Evolutionary conservation across 352 stramenopile genomes (phyloP).

Genomic region (Phytopythium boreale): DNA sequence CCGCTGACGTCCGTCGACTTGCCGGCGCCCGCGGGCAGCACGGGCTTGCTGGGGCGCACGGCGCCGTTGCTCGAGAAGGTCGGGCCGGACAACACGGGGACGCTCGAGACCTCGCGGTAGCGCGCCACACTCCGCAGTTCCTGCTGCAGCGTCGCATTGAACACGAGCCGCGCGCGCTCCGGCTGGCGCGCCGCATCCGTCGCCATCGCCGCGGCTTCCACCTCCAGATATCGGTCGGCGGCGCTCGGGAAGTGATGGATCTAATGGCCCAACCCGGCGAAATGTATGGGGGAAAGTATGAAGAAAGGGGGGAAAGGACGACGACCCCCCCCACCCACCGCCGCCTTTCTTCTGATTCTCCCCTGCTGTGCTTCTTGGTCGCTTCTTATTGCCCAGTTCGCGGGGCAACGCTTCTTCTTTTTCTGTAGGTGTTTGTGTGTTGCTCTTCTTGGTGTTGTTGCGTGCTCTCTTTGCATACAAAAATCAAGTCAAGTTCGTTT

Average conservation of each 20-base stretch:
- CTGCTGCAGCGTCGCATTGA: slow-evolving; percentile 73
- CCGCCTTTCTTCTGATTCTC: slow-evolving; percentile 1
- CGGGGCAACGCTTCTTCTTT: no score
- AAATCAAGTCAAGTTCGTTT: not conserved
- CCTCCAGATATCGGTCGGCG: not conserved
- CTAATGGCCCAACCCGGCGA: not conserved
- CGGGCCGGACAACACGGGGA: slow-evolving; percentile 18
- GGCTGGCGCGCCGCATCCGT: slow-evolving; percentile 42
- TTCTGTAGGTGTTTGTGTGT: no score
- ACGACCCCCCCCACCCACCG: not conserved
- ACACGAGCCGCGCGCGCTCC: slow-evolving; percentile 57
- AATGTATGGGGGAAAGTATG: not conserved
- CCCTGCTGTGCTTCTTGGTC: not conserved
- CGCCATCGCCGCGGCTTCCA: slow-evolving; percentile 17
- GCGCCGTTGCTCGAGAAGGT: slow-evolving; percentile 46
- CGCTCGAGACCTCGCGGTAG: slow-evolving; percentile 44
- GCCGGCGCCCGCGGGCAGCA: slow-evolving; percentile 28
- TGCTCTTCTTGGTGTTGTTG: not conserved
- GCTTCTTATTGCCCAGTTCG: no score
- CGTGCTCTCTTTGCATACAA: not conserved
- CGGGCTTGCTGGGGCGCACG: slow-evolving; percentile 30
- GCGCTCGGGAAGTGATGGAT: not conserved
- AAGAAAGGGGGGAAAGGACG: not conserved
- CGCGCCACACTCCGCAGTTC: slow-evolving; percentile 66
- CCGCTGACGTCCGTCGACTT: slow-evolving; percentile 55